Conservation (phyloP, 2,329 filamentous ascomycete genomes). For the Neonectria magnoliae region DNA sequence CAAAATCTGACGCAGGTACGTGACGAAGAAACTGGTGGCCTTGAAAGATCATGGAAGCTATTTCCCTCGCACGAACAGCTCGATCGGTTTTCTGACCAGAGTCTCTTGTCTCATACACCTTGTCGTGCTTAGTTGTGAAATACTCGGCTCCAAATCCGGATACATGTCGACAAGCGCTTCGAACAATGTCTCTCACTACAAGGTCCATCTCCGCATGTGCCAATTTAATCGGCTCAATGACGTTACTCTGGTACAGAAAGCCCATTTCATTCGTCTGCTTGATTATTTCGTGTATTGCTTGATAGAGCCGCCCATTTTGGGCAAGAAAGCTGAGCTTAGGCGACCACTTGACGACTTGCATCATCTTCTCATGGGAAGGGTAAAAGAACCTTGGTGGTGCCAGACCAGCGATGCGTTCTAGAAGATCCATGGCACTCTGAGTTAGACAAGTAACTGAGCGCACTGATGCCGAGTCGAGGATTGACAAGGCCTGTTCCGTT, state of each 20-base stretch:
- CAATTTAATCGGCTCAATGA: rapidly evolving
- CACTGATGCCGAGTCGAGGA: conserved; percentile 59
- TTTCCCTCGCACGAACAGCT: conserved; percentile 1
- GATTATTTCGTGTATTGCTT: neutral
- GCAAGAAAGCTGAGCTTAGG: conserved; percentile 50
- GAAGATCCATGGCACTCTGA: neutral
- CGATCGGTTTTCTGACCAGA: neutral
- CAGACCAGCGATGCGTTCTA: neutral
- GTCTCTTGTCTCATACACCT: conserved; percentile 21
- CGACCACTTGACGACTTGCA: conserved; percentile 61
- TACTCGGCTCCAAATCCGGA: conserved; percentile 33
- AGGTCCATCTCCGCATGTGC: neutral
- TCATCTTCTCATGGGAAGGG: conserved; percentile 48
- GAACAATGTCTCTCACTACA: conserved; percentile 22
- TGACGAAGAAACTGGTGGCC: neutral
- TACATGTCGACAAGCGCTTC: conserved; percentile 11
- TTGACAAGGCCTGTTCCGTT: conserved; percentile 61
- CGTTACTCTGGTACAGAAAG: conserved; percentile 17
- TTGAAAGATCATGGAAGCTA: neutral
- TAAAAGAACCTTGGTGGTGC: conserved; percentile 54
- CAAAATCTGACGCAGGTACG: neutral
- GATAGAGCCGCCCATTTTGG: conserved; percentile 57
- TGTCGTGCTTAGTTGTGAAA: conserved; percentile 17
- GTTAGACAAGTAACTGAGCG: conserved; percentile 42
- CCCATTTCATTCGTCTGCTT: neutral